These are phyloP conservation scores for Pseudocercospora vitis DNA, from an alignment of 2,329 filamentous ascomycete species.

Conservation along the genomic window DNA sequence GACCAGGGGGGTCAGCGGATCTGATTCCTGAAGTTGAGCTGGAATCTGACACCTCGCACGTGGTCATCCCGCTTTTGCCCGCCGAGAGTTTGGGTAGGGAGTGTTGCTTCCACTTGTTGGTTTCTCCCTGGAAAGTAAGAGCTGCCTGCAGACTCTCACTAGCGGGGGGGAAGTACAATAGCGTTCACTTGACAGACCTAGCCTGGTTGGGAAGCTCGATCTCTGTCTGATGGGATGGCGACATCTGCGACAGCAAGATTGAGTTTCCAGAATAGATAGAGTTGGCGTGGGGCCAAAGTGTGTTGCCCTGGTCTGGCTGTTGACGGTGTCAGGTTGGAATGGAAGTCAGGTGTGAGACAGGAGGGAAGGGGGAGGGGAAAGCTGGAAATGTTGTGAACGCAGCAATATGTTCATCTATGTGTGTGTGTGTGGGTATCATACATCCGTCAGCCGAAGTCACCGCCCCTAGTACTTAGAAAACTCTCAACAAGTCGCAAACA, in stretches of 20 bases:
- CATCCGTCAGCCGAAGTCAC: constrained; percentile 6
- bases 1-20: neutral
- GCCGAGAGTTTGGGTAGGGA: neutral
- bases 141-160: too few relatives aligned
- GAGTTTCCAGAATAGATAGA: constrained; percentile 2
- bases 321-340: constrained; percentile 8
- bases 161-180: neutral
- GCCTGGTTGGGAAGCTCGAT: neutral
- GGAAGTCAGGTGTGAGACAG: neutral
- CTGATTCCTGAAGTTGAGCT: neutral
- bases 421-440: constrained; percentile 8
- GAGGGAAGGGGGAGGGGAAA: neutral
- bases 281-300: constrained; percentile 4
- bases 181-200: neutral
- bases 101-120: neutral
- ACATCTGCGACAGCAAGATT: neutral
- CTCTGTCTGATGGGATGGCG: neutral
- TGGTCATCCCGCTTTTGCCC: too few relatives aligned
- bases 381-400: neutral
- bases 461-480: neutral
- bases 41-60: too few relatives aligned
- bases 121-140: too few relatives aligned
- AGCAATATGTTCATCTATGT: constrained; percentile 13
- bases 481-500: neutral
- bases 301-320: constrained; percentile 4